Conservation (phyloP, 306 rosid genomes). For the Pueraria montana region DNA sequence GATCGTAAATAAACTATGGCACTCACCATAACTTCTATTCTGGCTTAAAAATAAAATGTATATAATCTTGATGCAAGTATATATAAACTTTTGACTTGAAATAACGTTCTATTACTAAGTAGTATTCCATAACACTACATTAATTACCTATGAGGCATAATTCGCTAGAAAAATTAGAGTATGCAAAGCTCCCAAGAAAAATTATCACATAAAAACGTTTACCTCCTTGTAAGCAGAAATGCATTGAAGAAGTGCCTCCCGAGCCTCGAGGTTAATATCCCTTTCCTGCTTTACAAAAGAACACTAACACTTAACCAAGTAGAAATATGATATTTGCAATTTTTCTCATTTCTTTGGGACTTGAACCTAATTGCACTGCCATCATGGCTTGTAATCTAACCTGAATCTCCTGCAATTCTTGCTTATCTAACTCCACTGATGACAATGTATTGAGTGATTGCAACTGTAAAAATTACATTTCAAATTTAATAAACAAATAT, state of each 20-base stretch:
- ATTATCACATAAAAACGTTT: conserved; percentile 7
- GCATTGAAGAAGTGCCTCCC: conserved; percentile 67
- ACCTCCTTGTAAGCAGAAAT: conserved; percentile 80
- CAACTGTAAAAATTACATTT: conserved; percentile 62
- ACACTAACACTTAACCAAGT: conserved; percentile 15
- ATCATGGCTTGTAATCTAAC: conserved; percentile 52
- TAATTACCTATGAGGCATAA: conserved; percentile 11
- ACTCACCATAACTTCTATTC: not conserved
- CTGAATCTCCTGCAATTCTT: conserved; percentile 62
- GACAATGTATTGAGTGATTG: conserved; percentile 79
- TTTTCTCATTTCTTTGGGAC: conserved; percentile 10
- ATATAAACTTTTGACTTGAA: not conserved
- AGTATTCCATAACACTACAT: not conserved
- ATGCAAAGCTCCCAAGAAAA: conserved; percentile 19
- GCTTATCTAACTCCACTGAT: conserved; percentile 65
- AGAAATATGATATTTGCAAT: conserved; percentile 37
- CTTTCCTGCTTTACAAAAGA: conserved; percentile 52
- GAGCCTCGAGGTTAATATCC: conserved; percentile 55
- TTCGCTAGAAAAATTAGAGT: not conserved
- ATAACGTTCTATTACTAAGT: not conserved
- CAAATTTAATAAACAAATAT: conserved; percentile 15
- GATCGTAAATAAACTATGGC: not conserved
- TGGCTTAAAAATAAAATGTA: not conserved
- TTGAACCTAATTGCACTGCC: conserved; percentile 20
- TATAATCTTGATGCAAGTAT: not conserved